Evolutionary conservation across 2,329 filamentous ascomycete genomes (phyloP).

Genomic region (Coniochaeta sp.): DNA sequence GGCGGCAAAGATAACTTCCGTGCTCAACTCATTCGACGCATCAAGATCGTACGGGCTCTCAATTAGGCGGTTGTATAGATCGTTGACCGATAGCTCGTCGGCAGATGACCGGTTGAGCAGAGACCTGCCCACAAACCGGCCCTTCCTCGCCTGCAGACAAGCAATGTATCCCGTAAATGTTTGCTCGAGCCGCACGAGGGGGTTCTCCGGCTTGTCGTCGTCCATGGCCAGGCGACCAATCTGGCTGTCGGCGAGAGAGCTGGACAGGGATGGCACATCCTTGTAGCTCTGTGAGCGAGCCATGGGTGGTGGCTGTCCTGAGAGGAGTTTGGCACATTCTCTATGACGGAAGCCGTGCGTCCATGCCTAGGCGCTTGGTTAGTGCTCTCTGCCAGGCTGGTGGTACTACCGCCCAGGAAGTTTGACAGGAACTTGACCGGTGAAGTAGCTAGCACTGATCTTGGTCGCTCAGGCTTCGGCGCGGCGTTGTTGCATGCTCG

Average conservation of each 20-base stretch:
- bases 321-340: constrained; percentile 28
- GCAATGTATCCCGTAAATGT: constrained; percentile 79
- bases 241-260: constrained; percentile 44
- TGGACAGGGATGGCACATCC: constrained; percentile 41
- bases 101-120: constrained; percentile 63
- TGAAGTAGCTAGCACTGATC: constrained; percentile 69
- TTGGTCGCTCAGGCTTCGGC: constrained; percentile 52
- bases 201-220: constrained; percentile 54
- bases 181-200: constrained; percentile 70
- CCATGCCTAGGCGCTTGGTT: constrained; percentile 28
- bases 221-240: constrained; percentile 35
- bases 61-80: constrained; percentile 81
- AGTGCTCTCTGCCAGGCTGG: constrained; percentile 27
- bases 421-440: constrained; percentile 87
- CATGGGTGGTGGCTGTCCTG: constrained; percentile 22
- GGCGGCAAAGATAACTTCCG: constrained; percentile 81
- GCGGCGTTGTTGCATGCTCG: constrained; percentile 59
- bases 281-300: constrained; percentile 39
- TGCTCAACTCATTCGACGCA: constrained; percentile 63
- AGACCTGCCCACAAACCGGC: constrained; percentile 73
- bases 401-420: constrained; percentile 58
- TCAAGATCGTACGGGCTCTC: constrained; percentile 78
- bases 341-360: constrained; percentile 25
- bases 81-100: constrained; percentile 77
- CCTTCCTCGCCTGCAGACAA: constrained; percentile 76